Conservation (phyloP, 2,329 filamentous ascomycete genomes). For the Aspergillus tamarii region DNA sequence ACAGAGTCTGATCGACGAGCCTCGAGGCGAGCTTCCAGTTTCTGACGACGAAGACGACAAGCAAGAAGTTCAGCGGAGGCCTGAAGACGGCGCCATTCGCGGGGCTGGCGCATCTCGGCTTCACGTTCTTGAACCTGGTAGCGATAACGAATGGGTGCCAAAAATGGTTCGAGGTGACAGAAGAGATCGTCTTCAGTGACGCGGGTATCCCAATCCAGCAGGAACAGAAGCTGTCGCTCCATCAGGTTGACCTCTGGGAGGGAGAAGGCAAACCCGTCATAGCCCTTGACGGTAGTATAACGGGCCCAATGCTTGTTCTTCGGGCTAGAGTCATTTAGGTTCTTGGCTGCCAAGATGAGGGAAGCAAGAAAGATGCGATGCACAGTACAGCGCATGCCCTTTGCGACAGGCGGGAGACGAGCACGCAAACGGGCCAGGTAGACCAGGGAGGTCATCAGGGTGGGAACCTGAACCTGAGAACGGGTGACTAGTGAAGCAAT, state of each 20-base stretch:
- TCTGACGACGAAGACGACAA: conserved; percentile 41
- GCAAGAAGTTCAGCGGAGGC: conserved; percentile 40
- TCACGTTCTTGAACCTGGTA: conserved; percentile 54
- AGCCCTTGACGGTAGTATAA: conserved; percentile 78
- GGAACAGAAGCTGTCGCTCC: conserved; percentile 96
- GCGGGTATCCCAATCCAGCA: conserved; percentile 91
- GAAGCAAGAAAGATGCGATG: conserved; percentile 91
- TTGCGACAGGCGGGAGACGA: conserved; percentile 88
- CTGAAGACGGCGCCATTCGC: conserved; percentile 43
- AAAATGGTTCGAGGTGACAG: conserved; percentile 82
- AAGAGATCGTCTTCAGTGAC: conserved; percentile 86
- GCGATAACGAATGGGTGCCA: conserved; percentile 75
- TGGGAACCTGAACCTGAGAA: conserved; percentile 96
- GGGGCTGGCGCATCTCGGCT: conserved; percentile 37
- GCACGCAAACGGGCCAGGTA: conserved; percentile 85
- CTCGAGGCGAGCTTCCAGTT: conserved; percentile 35
- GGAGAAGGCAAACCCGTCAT: conserved; percentile 83
- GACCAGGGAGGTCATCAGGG: conserved; percentile 93
- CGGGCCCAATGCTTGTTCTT: conserved; percentile 99
- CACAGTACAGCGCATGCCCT: conserved; percentile 93
- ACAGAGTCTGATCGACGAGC: conserved; percentile 21
- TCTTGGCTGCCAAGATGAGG: conserved; percentile 78
- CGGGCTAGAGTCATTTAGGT: conserved; percentile 95
- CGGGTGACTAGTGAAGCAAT: conserved; percentile 88
- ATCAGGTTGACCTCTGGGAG: conserved; percentile 97